Conservation (phyloP, 2,329 filamentous ascomycete species). For the Sclerotinia borealis region DNA sequence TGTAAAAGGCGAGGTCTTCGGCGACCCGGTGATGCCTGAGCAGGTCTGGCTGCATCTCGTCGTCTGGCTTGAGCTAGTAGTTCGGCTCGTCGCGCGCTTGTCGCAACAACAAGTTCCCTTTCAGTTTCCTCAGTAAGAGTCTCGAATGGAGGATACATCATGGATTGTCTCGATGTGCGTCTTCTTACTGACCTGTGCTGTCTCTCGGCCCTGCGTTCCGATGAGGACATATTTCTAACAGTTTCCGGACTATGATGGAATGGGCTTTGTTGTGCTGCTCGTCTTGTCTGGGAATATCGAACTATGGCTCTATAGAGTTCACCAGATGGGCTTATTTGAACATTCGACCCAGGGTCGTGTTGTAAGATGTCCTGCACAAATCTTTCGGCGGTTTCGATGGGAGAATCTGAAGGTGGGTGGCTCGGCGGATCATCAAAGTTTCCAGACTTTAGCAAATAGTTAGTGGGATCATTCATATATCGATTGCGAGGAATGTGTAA, state of each 20-base stretch:
- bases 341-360: constrained; percentile 32
- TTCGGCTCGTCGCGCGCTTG: constrained; percentile 13
- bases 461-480: background rate
- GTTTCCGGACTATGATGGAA: background rate
- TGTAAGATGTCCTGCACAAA: constrained; percentile 38
- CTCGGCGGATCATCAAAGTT: constrained; percentile 26
- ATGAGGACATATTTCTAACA: constrained; percentile 5
- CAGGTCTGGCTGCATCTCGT: constrained; percentile 11
- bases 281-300: constrained; percentile 7
- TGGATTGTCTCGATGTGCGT: background rate
- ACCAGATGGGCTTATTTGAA: constrained; percentile 38
- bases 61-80: constrained; percentile 12
- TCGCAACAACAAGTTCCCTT: background rate
- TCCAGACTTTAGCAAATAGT: constrained; percentile 22
- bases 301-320: constrained; percentile 41
- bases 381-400: constrained; percentile 27
- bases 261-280: background rate
- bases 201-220: constrained; percentile 1
- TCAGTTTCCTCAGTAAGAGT: background rate
- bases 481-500: background rate
- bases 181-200: constrained; percentile 22
- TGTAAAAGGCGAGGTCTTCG: constrained; percentile 21
- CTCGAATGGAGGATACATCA: constrained; percentile 16
- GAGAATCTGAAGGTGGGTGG: constrained; percentile 22
- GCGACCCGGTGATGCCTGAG: constrained; percentile 13